These are phyloP conservation scores for Ceratobasidium sp. DNA, from an alignment of 1,284 basidiomycete species.

Conservation along the genomic window DNA sequence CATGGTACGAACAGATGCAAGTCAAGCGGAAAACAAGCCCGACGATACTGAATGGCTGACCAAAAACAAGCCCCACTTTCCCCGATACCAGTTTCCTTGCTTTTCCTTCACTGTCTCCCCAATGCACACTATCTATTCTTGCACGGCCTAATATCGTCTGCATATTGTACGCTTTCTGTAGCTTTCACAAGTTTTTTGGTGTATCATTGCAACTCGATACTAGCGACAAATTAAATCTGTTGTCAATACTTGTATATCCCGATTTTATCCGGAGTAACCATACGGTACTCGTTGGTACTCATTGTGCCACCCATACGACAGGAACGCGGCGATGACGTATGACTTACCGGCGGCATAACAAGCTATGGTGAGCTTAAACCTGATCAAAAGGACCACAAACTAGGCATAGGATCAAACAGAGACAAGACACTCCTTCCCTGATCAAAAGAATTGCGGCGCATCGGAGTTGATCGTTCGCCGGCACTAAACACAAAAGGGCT, in stretches of 20 bases:
- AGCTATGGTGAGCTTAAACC: not conserved
- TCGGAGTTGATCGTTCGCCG: slow-evolving; percentile 33
- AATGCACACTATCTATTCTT: slow-evolving; percentile 35
- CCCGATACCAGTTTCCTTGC: slow-evolving; percentile 12
- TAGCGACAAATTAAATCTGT: slow-evolving; percentile 38
- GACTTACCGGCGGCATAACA: slow-evolving; percentile 27
- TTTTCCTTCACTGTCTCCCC: not conserved
- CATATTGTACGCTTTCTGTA: slow-evolving; percentile 38
- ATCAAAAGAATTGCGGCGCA: slow-evolving; percentile 8
- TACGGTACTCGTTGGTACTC: not conserved
- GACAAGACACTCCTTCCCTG: slow-evolving; percentile 8
- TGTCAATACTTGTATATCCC: slow-evolving; percentile 27
- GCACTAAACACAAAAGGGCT: not conserved
- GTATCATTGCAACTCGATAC: slow-evolving; percentile 40
- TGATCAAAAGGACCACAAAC: slow-evolving; percentile 2
- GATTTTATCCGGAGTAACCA: slow-evolving; percentile 14
- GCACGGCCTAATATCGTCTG: slow-evolving; percentile 36
- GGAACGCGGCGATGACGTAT: slow-evolving; percentile 1
- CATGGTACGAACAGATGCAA: slow-evolving; percentile 27
- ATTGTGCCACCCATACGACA: slow-evolving; percentile 1
- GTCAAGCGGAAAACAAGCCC: slow-evolving; percentile 27
- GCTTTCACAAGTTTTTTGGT: slow-evolving; percentile 34
- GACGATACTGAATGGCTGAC: slow-evolving; percentile 26
- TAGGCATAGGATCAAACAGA: not conserved
- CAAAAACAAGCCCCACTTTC: not conserved